These are phyloP conservation scores for Entomortierella chlamydospora DNA, from an alignment of 192 early-diverging fungal species.

Conservation along the genomic window DNA sequence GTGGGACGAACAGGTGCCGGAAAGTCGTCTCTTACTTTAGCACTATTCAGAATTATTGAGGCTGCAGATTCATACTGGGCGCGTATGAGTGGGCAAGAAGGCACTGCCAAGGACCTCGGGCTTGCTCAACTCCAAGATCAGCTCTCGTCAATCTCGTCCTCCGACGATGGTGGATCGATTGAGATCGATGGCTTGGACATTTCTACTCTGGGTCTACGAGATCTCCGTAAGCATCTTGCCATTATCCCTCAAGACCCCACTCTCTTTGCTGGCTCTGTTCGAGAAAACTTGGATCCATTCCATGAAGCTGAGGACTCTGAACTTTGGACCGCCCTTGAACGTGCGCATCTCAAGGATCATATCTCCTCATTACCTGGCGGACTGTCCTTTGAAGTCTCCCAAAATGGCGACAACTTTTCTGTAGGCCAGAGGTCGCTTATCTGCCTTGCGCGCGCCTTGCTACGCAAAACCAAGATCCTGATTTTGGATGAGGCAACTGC, in stretches of 20 bases:
- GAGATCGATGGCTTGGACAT: constrained; percentile 79
- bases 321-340: constrained; percentile 67
- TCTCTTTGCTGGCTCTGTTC: constrained; percentile 66
- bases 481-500: constrained; percentile 60
- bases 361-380: constrained; percentile 20
- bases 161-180: constrained; percentile 65
- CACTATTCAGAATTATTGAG: constrained; percentile 57
- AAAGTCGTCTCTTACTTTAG: constrained; percentile 48
- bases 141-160: too few relatives aligned
- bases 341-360: constrained; percentile 32
- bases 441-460: constrained; percentile 68
- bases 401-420: constrained; percentile 77
- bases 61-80: constrained; percentile 34
- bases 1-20: constrained; percentile 56
- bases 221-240: constrained; percentile 70
- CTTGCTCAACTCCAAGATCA: too few relatives aligned
- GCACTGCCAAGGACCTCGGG: neutral
- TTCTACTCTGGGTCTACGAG: constrained; percentile 62
- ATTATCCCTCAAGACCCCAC: constrained; percentile 90
- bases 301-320: constrained; percentile 60
- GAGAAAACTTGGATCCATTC: constrained; percentile 86
- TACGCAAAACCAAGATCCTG: constrained; percentile 64
- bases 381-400: constrained; percentile 48
- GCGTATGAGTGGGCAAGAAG: constrained; percentile 1
- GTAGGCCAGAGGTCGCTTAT: constrained; percentile 79